Conservation (phyloP, 106 monocot species). For the Allium cepa region DNA sequence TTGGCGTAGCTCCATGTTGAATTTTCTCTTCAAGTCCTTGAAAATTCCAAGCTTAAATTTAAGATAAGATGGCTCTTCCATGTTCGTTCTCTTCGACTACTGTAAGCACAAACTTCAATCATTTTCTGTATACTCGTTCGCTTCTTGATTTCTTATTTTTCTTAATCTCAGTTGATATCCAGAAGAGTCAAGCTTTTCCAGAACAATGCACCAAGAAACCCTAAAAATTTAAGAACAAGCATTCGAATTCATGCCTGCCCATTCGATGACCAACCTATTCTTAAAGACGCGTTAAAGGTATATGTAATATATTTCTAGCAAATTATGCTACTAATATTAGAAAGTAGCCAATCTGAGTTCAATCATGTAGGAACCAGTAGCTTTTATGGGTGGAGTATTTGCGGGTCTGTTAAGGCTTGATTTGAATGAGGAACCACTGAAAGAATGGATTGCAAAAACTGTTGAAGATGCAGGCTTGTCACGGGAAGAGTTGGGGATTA, state of each 20-base stretch:
- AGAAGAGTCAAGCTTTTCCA: neutral
- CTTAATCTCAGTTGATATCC: neutral
- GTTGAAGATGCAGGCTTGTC: slow-evolving; percentile 64
- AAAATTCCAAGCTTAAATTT: neutral
- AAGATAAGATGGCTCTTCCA: neutral
- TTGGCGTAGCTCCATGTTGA: too few relatives aligned
- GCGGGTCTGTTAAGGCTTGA: slow-evolving; percentile 87
- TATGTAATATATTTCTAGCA: neutral
- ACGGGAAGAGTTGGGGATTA: slow-evolving; percentile 15
- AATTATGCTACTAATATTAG: neutral
- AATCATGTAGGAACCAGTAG: slow-evolving; percentile 62
- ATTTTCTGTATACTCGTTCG: neutral
- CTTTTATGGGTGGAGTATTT: slow-evolving; percentile 86
- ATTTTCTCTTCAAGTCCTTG: too few relatives aligned
- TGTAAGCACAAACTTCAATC: neutral
- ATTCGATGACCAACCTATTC: slow-evolving; percentile 58
- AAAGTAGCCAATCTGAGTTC: neutral
- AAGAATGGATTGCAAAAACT: slow-evolving; percentile 70
- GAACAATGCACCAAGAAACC: neutral
- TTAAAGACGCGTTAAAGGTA: slow-evolving; percentile 80
- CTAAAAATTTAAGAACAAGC: slow-evolving; percentile 4
- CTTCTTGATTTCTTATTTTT: neutral
- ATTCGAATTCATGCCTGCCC: slow-evolving; percentile 37
- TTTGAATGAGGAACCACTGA: slow-evolving; percentile 88
- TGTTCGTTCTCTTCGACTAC: neutral